Evolutionary conservation across 2,329 filamentous ascomycete species (phyloP).

Genomic region (Lasiodiplodia hormozganensis): DNA sequence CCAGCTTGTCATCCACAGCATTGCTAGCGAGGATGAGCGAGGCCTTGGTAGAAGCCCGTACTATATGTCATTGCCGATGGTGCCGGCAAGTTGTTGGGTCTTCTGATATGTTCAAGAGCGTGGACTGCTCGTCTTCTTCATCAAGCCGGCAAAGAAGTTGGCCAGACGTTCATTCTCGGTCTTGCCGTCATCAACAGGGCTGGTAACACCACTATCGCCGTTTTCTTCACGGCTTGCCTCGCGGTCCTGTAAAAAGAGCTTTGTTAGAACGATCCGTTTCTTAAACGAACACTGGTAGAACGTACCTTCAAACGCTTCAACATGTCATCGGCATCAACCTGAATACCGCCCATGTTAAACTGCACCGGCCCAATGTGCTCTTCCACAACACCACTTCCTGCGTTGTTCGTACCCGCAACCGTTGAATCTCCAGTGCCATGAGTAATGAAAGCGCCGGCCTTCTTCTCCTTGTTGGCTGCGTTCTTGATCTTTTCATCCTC

Average conservation of each 20-base stretch:
- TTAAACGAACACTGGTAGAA: neutral
- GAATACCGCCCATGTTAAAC: slow-evolving; percentile 98
- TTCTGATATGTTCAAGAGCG: neutral
- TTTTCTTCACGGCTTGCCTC: slow-evolving; percentile 44
- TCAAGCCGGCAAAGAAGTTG: slow-evolving; percentile 48
- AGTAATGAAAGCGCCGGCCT: slow-evolving; percentile 36
- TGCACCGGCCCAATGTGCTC: slow-evolving; percentile 89
- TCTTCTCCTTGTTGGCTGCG: slow-evolving; percentile 47
- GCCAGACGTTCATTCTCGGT: slow-evolving; percentile 49
- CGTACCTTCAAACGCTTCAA: slow-evolving; percentile 80
- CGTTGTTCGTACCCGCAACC: slow-evolving; percentile 10
- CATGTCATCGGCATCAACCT: slow-evolving; percentile 95
- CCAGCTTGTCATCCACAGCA: neutral
- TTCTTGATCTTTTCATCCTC: slow-evolving; percentile 66
- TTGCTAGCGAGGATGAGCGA: neutral
- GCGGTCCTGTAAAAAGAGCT: slow-evolving; percentile 39
- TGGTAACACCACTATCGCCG: slow-evolving; percentile 37
- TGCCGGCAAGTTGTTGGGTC: neutral
- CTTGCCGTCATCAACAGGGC: slow-evolving; percentile 39
- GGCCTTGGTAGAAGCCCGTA: neutral
- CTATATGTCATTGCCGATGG: neutral
- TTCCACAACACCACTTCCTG: slow-evolving; percentile 47
- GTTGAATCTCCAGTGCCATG: slow-evolving; percentile 22
- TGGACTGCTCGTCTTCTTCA: slow-evolving; percentile 35
- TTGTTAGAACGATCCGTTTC: neutral